Conservation (phyloP, 1,284 basidiomycete genomes). For the Bjerkandera adusta region DNA sequence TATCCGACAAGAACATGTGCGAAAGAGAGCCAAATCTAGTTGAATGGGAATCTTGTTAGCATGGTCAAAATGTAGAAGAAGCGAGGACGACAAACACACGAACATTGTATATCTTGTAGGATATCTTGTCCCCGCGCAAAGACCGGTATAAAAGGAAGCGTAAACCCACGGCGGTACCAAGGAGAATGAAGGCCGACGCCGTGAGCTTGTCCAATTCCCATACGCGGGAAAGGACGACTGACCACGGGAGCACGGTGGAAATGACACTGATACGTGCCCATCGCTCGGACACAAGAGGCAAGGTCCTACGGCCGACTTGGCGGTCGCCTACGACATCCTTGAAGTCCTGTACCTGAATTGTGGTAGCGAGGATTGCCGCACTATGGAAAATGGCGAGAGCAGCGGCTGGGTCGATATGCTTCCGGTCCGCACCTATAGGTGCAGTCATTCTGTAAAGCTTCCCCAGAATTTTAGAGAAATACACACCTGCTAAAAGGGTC, state of each 20-base stretch:
- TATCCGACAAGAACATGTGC: no score
- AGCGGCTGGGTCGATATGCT: neutral
- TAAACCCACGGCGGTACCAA: neutral
- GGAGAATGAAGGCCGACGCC: neutral
- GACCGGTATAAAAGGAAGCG: neutral
- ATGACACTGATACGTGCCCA: neutral
- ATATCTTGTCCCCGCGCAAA: no score
- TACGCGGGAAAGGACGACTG: neutral
- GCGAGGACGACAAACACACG: no score
- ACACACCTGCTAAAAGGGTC: neutral
- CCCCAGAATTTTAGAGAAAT: neutral
- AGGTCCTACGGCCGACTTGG: neutral
- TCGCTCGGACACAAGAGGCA: neutral
- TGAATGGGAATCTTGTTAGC: no score
- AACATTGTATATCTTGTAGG: no score
- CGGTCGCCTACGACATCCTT: neutral
- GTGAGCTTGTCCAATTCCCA: neutral
- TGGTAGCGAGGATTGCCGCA: neutral
- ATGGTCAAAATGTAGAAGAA: no score
- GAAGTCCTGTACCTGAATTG: neutral
- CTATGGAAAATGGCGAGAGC: neutral
- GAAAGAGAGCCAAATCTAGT: no score
- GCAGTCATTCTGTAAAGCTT: no score
- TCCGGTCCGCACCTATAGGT: neutral
- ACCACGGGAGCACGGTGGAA: neutral